Evolutionary conservation across 176 grass and related monocot genomes (phyloP).

Genomic region (Secale cereale): DNA sequence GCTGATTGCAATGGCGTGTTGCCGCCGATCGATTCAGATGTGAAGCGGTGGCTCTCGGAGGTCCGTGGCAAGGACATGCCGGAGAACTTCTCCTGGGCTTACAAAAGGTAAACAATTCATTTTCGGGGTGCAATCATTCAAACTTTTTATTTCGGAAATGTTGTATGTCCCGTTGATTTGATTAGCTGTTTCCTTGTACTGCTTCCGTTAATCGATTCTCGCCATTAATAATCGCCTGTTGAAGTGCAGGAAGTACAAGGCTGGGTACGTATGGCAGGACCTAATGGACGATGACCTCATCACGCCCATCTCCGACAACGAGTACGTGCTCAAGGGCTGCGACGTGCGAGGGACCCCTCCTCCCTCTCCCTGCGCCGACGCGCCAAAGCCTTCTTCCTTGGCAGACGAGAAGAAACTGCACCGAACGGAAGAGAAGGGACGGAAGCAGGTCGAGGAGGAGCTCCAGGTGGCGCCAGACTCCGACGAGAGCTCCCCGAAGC

Average conservation of each 20-base stretch:
- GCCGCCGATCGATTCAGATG: constrained; percentile 29
- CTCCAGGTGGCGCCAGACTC: not conserved
- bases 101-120: constrained; percentile 43
- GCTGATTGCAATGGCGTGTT: not conserved
- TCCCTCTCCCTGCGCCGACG: not conserved
- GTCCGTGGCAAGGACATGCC: constrained; percentile 61
- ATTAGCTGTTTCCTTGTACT: not conserved
- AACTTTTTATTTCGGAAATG: not conserved
- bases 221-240: not conserved
- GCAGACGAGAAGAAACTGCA: constrained; percentile 21
- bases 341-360: constrained; percentile 34
- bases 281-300: constrained; percentile 69
- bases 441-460: not conserved
- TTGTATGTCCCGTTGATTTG: not conserved
- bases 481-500: constrained; percentile 1
- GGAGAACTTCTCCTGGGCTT: constrained; percentile 61
- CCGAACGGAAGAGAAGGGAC: not conserved
- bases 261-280: constrained; percentile 58
- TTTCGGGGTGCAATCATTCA: not conserved
- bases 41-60: constrained; percentile 77
- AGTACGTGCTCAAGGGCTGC: constrained; percentile 71
- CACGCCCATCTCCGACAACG: constrained; percentile 60
- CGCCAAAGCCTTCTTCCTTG: not conserved
- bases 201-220: not conserved
- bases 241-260: constrained; percentile 44